Conservation (phyloP, 1,139 yeast species). For the Zygoascus meyerae region DNA sequence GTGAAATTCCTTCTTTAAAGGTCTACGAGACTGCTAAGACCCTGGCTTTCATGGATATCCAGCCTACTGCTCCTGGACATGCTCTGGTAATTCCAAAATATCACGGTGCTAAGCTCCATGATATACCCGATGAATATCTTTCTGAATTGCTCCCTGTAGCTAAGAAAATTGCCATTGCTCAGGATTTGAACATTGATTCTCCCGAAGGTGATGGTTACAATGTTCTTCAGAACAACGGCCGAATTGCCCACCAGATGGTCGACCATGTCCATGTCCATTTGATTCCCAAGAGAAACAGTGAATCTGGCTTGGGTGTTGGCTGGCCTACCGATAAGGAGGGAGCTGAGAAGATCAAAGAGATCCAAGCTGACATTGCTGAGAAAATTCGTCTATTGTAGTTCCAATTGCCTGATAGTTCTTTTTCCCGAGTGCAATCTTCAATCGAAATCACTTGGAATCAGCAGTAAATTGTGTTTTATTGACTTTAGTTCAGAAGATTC, state of each 20-base stretch:
- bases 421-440: background rate
- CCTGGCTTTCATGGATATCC: conserved; percentile 85
- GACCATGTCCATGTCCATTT: conserved; percentile 96
- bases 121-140: conserved; percentile 84
- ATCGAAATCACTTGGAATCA: too few relatives aligned
- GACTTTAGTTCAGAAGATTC: too few relatives aligned
- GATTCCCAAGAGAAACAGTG: conserved; percentile 73
- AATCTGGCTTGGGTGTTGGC: conserved; percentile 74
- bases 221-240: conserved; percentile 84
- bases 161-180: conserved; percentile 70
- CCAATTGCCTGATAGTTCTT: background rate
- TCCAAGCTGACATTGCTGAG: conserved; percentile 56
- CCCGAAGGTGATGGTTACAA: conserved; percentile 82
- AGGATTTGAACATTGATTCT: conserved; percentile 52
- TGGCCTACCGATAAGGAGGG: conserved; percentile 75
- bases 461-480: too few relatives aligned
- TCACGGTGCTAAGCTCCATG: conserved; percentile 89
- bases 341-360: conserved; percentile 62
- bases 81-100: conserved; percentile 82
- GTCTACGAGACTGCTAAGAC: conserved; percentile 73
- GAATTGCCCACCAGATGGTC: conserved; percentile 89
- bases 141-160: conserved; percentile 82
- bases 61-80: conserved; percentile 86
- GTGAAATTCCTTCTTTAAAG: conserved; percentile 90
- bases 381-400: conserved; percentile 30